A percentile compares a stretch with the other conserved stretches of the same genome.
These are phyloP conservation scores for Styphnolobium japonicum DNA, from an alignment of 306 rosid genomes.

Conservation along the genomic window DNA sequence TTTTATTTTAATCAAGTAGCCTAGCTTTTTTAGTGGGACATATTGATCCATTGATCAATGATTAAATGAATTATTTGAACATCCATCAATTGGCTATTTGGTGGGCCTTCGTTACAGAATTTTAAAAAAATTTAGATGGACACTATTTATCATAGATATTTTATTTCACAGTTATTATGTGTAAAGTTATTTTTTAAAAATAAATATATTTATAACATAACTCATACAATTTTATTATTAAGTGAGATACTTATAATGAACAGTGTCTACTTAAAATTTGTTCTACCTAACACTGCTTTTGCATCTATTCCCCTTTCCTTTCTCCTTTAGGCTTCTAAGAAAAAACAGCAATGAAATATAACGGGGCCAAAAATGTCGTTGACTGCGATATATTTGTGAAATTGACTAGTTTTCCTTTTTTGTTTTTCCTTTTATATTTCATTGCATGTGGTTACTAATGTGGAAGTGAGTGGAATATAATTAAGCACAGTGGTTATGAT, in stretches of 20 bases:
- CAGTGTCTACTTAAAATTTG: no score
- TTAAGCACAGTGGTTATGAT: not conserved
- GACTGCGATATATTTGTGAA: not conserved
- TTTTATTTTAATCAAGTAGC: not conserved
- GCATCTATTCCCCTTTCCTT: not conserved
- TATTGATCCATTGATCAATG: not conserved
- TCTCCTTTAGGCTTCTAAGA: constrained; percentile 7
- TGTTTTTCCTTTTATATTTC: not conserved
- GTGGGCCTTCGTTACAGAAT: not conserved
- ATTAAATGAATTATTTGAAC: not conserved
- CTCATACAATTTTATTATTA: no score
- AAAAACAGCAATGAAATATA: not conserved
- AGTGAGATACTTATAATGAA: no score
- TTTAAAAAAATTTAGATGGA: no score
- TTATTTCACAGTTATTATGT: no score
- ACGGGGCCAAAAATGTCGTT: not conserved
- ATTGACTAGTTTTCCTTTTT: not conserved
- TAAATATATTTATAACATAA: no score
- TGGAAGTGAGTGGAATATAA: not conserved
- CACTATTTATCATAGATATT: no score
- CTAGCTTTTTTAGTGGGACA: not conserved
- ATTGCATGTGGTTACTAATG: not conserved
- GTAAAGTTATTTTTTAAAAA: no score
- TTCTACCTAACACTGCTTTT: not conserved
- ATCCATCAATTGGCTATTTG: not conserved